Conservation (phyloP, 1,284 basidiomycete species). For the Xerocomus minutiporus region DNA sequence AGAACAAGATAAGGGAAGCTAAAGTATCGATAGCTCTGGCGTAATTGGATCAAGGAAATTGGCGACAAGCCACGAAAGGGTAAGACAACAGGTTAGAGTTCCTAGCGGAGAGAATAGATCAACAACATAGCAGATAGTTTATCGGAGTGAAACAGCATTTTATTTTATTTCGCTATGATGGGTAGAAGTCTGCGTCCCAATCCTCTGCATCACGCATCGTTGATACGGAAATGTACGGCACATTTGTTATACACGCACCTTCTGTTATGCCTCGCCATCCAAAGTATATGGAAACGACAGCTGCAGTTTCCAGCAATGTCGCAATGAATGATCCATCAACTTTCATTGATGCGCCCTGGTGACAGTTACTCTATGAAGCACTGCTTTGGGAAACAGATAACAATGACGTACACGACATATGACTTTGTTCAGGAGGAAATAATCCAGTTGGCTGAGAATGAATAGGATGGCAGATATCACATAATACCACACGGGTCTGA, state of each 20-base stretch:
- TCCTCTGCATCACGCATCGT: slow-evolving; percentile 22
- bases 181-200: slow-evolving; percentile 30
- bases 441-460: slow-evolving; percentile 69
- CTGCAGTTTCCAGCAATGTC: slow-evolving; percentile 68
- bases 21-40: slow-evolving; percentile 1
- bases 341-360: slow-evolving; percentile 54
- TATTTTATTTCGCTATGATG: slow-evolving; percentile 16
- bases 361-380: slow-evolving; percentile 9
- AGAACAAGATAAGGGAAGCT: slow-evolving; percentile 5
- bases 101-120: background rate
- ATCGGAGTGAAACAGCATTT: background rate
- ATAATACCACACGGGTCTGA: slow-evolving; percentile 69
- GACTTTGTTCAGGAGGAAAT: slow-evolving; percentile 70
- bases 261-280: slow-evolving; percentile 84
- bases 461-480: slow-evolving; percentile 64
- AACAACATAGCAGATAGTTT: slow-evolving; percentile 11
- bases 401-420: slow-evolving; percentile 62
- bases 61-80: background rate
- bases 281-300: slow-evolving; percentile 65
- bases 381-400: background rate
- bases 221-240: background rate
- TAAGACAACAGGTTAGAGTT: slow-evolving; percentile 8
- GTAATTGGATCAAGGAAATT: background rate
- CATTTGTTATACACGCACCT: slow-evolving; percentile 46
- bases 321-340: slow-evolving; percentile 81